A percentile compares a stretch with the other conserved stretches of the same genome.
Conservation (phyloP, 371 early-diverging fungal genomes). For the Saksenaea oblongispora region DNA sequence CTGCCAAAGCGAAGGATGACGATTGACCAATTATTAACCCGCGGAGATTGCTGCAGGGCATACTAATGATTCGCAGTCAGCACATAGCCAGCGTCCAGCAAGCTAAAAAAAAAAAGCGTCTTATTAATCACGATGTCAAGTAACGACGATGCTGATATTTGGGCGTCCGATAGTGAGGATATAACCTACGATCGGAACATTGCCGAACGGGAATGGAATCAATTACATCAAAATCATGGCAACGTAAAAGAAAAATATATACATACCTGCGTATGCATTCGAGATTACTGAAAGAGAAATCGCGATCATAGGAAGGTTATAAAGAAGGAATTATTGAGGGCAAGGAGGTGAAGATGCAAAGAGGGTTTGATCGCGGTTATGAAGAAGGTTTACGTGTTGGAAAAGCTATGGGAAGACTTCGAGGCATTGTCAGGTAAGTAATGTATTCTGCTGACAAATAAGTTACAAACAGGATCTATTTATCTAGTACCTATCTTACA, state of each 20-base stretch:
- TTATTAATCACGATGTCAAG: no score
- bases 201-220: conserved; percentile 59
- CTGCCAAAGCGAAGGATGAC: no score
- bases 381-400: conserved; percentile 50
- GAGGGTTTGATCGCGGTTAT: conserved; percentile 65
- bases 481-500: conserved; percentile 28
- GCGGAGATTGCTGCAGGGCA: no score
- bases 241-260: conserved; percentile 38
- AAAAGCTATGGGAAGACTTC: conserved; percentile 46
- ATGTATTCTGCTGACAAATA: not conserved
- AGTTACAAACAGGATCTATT: not conserved
- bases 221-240: conserved; percentile 56
- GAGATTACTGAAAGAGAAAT: not conserved
- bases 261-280: not conserved
- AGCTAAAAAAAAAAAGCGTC: no score
- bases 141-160: conserved; percentile 40
- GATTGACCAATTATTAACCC: no score
- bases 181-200: conserved; percentile 46
- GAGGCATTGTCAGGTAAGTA: conserved; percentile 53
- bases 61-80: no score
- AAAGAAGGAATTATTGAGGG: conserved; percentile 67
- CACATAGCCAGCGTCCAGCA: no score
- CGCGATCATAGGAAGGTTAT: conserved; percentile 53
- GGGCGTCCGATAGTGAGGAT: conserved; percentile 46
- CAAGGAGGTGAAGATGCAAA: conserved; percentile 62